Conservation (phyloP, 352 stramenopile genomes). For the Phytophthora tubulina region DNA sequence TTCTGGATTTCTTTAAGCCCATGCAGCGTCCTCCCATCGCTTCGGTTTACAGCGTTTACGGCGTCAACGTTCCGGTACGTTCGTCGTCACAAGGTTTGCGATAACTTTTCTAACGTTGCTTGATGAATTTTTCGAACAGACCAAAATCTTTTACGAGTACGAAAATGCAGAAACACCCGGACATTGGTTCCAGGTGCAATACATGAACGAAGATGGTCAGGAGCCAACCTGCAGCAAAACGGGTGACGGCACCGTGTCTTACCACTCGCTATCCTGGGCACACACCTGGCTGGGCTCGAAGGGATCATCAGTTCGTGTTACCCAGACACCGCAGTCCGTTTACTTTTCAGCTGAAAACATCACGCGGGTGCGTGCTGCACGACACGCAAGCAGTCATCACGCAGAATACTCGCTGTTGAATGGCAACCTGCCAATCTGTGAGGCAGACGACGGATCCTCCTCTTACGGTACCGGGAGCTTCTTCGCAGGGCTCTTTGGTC, state of each 20-base stretch:
- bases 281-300: constrained; percentile 77
- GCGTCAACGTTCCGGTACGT: constrained; percentile 76
- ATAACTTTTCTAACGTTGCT: not conserved
- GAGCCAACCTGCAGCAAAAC: constrained; percentile 73
- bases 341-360: constrained; percentile 76
- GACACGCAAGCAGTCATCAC: constrained; percentile 57
- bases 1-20: constrained; percentile 65
- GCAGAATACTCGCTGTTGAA: constrained; percentile 68
- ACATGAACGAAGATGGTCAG: constrained; percentile 58
- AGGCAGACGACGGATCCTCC: constrained; percentile 21
- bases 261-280: constrained; percentile 83
- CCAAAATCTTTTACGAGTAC: constrained; percentile 80
- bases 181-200: constrained; percentile 73
- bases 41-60: constrained; percentile 82
- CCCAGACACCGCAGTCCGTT: constrained; percentile 74
- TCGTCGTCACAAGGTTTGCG: not conserved
- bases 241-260: constrained; percentile 77
- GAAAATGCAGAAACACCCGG: constrained; percentile 56
- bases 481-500: constrained; percentile 73
- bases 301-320: constrained; percentile 65
- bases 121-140: constrained; percentile 40
- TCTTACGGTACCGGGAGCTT: constrained; percentile 49
- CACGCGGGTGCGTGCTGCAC: constrained; percentile 56
- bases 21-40: constrained; percentile 79
- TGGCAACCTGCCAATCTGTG: constrained; percentile 52